phyloP scores from a whole-genome alignment of 106 monocot genomes.

The Cymbidium sinense region DNA sequence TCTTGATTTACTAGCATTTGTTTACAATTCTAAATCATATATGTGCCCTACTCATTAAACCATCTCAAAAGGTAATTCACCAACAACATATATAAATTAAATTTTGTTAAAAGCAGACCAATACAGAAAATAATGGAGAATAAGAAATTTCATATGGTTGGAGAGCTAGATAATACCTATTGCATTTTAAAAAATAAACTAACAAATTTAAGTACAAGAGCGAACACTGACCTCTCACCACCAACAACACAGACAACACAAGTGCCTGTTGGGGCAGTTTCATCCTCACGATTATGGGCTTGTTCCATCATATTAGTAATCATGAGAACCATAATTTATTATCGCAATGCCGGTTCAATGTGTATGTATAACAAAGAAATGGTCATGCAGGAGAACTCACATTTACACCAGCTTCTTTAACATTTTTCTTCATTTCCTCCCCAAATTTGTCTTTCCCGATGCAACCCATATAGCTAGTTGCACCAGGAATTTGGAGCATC shows the following conservation, averaged over 20 bases:
- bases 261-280: constrained; percentile 75
- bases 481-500: constrained; percentile 98
- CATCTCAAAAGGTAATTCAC: neutral
- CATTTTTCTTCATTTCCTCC: constrained; percentile 92
- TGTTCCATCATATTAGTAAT: constrained; percentile 16
- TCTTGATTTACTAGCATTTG: neutral
- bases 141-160: neutral
- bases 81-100: neutral
- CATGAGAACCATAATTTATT: neutral
- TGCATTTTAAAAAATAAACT: neutral
- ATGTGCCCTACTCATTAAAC: neutral
- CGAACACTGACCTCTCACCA: constrained; percentile 68
- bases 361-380: neutral
- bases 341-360: too few species aligned
- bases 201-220: neutral
- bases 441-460: constrained; percentile 97
- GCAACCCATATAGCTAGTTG: constrained; percentile 92
- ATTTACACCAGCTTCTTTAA: constrained; percentile 70
- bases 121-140: neutral
- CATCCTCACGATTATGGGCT: constrained; percentile 82
- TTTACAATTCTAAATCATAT: neutral
- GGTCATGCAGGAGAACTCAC: constrained; percentile 30
- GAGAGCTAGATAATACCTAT: neutral
- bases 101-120: neutral
- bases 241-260: constrained; percentile 95